Conservation (phyloP, 1,284 basidiomycete genomes). For the Boletus sp. region DNA sequence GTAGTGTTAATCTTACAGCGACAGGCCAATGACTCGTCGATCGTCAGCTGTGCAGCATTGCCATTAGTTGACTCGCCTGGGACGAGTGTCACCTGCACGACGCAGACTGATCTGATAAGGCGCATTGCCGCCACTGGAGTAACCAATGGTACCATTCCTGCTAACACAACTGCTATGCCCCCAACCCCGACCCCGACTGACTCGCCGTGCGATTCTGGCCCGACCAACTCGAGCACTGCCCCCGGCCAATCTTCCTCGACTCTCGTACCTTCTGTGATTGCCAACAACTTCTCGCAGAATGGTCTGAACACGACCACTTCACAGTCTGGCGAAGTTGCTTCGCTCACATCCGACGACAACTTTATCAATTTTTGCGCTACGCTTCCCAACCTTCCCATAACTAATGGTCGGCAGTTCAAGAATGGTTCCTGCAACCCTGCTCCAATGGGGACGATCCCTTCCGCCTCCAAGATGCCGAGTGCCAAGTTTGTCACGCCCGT, state of each 20-base stretch:
- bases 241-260: constrained; percentile 38
- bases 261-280: constrained; percentile 45
- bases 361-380: constrained; percentile 50
- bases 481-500: constrained; percentile 46
- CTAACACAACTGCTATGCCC: constrained; percentile 5
- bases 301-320: constrained; percentile 38
- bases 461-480: constrained; percentile 44
- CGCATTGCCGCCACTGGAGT: constrained; percentile 42
- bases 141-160: constrained; percentile 12
- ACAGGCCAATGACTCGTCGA: not conserved
- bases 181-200: not conserved
- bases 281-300: constrained; percentile 42
- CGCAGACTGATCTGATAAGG: constrained; percentile 22
- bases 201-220: constrained; percentile 22
- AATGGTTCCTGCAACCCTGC: constrained; percentile 56
- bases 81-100: not conserved
- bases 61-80: not conserved
- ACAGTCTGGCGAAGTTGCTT: constrained; percentile 39
- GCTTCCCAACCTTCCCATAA: constrained; percentile 33
- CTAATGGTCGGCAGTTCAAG: constrained; percentile 42
- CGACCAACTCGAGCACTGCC: constrained; percentile 35
- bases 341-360: constrained; percentile 47
- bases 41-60: not conserved
- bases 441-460: constrained; percentile 47
- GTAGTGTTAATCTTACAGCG: not conserved